These are phyloP conservation scores for Ganoderma multipileum DNA, from an alignment of 1,284 basidiomycete genomes.

Conservation along the genomic window DNA sequence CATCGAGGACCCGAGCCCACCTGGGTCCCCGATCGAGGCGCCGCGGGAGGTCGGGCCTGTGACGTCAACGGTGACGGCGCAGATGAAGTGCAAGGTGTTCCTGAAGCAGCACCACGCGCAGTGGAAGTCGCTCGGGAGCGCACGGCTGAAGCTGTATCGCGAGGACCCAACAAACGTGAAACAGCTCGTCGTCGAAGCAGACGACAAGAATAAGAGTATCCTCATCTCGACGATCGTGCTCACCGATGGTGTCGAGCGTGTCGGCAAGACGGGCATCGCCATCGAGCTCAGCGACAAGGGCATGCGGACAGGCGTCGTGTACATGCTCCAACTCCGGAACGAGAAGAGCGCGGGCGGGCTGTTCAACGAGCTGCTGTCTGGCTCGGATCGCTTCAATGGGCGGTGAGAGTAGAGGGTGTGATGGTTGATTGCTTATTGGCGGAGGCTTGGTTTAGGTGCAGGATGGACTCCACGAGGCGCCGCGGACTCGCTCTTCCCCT, in stretches of 20 bases:
- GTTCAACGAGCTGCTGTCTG: constrained; percentile 87
- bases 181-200: constrained; percentile 95
- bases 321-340: constrained; percentile 95
- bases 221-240: constrained; percentile 96
- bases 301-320: constrained; percentile 91
- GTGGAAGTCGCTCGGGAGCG: constrained; percentile 95
- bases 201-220: constrained; percentile 78
- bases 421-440: neutral
- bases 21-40: constrained; percentile 73
- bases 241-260: constrained; percentile 95
- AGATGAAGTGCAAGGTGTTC: constrained; percentile 99
- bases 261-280: constrained; percentile 97
- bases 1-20: constrained; percentile 73
- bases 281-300: constrained; percentile 95
- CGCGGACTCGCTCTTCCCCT: constrained; percentile 17
- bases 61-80: constrained; percentile 80
- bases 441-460: neutral
- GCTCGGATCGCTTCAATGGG: constrained; percentile 64
- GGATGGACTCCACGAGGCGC: constrained; percentile 22
- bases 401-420: neutral
- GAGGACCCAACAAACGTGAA: constrained; percentile 88
- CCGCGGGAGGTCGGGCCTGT: constrained; percentile 67
- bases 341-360: constrained; percentile 87
- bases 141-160: constrained; percentile 87
- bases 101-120: constrained; percentile 94